A percentile compares a stretch with the other conserved stretches of the same genome.
These are phyloP conservation scores for Rhizopus sp. DNA, from an alignment of 371 early-diverging fungal genomes.

Conservation along the genomic window DNA sequence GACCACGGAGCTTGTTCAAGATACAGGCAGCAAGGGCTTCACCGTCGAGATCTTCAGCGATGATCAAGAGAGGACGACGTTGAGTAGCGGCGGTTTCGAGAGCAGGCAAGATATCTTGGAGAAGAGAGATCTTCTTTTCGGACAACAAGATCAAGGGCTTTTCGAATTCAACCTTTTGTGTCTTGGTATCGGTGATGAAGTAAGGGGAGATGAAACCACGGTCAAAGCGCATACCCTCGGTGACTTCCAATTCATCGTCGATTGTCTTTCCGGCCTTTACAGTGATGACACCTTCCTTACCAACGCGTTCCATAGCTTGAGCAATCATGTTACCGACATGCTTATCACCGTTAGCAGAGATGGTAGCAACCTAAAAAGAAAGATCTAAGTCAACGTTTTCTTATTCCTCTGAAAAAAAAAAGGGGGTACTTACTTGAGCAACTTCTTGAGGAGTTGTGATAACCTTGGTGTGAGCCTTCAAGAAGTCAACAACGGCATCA, in stretches of 20 bases:
- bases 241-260: conserved; percentile 94
- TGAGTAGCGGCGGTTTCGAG: conserved; percentile 92
- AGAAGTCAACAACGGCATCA: conserved; percentile 84
- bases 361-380: conserved; percentile 69
- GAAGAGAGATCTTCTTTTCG: conserved; percentile 94
- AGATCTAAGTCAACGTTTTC: not conserved
- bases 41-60: conserved; percentile 98
- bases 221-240: conserved; percentile 99
- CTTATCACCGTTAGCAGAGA: conserved; percentile 97
- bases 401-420: not conserved
- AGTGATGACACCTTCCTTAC: conserved; percentile 99
- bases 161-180: conserved; percentile 97
- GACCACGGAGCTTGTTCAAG: conserved; percentile 98
- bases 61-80: conserved; percentile 94
- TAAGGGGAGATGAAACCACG: conserved; percentile 99
- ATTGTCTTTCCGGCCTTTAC: conserved; percentile 98
- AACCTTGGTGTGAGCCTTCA: conserved; percentile 84
- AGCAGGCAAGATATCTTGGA: conserved; percentile 94
- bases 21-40: conserved; percentile 98
- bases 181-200: conserved; percentile 97
- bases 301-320: conserved; percentile 98
- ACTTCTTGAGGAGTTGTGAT: conserved; percentile 95
- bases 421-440: conserved; percentile 79
- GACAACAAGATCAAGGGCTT: conserved; percentile 95
- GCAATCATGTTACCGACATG: conserved; percentile 95